Evolutionary conservation across 2,329 filamentous ascomycete genomes (phyloP).

Genomic region (Exutisphaerella laricina): DNA sequence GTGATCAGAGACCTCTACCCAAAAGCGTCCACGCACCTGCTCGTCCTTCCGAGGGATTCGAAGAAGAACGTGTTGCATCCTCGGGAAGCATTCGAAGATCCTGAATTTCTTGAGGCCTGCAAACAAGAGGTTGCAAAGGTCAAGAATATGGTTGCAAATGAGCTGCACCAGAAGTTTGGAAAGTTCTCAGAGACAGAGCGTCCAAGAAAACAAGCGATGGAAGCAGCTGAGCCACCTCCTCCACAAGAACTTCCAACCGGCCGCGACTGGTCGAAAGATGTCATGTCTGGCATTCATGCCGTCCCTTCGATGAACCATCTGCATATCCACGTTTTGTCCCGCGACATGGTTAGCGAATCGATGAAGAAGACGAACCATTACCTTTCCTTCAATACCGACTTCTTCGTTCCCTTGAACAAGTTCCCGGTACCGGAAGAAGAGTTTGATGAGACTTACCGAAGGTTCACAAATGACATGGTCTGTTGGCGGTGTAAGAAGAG

Average conservation of each 20-base stretch:
- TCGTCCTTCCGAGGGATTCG: slow-evolving; percentile 73
- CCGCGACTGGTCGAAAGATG: slow-evolving; percentile 70
- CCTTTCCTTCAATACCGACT: slow-evolving; percentile 81
- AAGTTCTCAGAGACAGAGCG: slow-evolving; percentile 58
- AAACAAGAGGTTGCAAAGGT: slow-evolving; percentile 57
- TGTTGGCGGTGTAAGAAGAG: slow-evolving; percentile 80
- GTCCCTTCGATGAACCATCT: slow-evolving; percentile 88
- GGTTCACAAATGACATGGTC: slow-evolving; percentile 57
- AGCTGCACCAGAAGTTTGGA: slow-evolving; percentile 67
- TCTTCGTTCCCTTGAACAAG: slow-evolving; percentile 71
- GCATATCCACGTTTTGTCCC: slow-evolving; percentile 80
- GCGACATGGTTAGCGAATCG: slow-evolving; percentile 67
- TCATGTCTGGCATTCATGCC: slow-evolving; percentile 76
- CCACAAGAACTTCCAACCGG: slow-evolving; percentile 55
- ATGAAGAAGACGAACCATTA: slow-evolving; percentile 84
- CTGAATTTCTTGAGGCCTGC: slow-evolving; percentile 61
- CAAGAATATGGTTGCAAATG: slow-evolving; percentile 61
- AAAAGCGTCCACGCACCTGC: slow-evolving; percentile 76
- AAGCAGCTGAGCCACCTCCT: slow-evolving; percentile 34
- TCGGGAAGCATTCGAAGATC: slow-evolving; percentile 68
- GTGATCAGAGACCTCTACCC: slow-evolving; percentile 79
- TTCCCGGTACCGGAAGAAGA: slow-evolving; percentile 70
- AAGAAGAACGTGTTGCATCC: slow-evolving; percentile 62
- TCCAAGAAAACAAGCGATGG: slow-evolving; percentile 59
- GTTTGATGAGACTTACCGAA: slow-evolving; percentile 53